Percentiles rank a stretch among this genome's conserved stretches.
These are phyloP conservation scores for Saccharomyces pastorianus DNA, from an alignment of 1,139 yeast species.

Conservation along the genomic window DNA sequence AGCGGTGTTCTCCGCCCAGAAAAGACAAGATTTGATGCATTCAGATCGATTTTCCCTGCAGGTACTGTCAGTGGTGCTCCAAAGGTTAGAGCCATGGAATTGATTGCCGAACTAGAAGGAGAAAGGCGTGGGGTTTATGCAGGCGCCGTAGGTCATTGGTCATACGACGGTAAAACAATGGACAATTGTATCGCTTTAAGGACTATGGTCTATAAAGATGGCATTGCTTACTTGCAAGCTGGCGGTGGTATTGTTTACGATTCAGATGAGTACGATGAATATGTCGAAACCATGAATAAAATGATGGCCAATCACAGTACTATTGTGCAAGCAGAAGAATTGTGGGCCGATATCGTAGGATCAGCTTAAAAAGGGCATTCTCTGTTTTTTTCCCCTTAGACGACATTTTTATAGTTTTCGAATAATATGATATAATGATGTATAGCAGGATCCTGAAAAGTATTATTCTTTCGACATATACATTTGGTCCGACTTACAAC, in stretches of 20 bases:
- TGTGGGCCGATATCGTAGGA: conserved; percentile 46
- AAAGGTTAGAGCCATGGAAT: conserved; percentile 91
- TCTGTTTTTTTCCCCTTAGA: neutral
- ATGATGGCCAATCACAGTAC: conserved; percentile 91
- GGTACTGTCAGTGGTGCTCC: conserved; percentile 99
- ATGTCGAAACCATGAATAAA: conserved; percentile 92
- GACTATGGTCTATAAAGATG: conserved; percentile 92
- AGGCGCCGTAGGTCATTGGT: conserved; percentile 99
- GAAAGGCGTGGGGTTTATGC: conserved; percentile 96
- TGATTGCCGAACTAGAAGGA: conserved; percentile 78
- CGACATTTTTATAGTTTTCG: neutral
- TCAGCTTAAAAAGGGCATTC: conserved; percentile 7
- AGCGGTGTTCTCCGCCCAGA: conserved; percentile 80
- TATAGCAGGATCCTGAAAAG: neutral
- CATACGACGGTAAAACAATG: conserved; percentile 86
- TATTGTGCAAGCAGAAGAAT: conserved; percentile 78
- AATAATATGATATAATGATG: neutral
- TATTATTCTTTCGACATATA: too few species aligned
- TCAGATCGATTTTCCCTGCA: conserved; percentile 95
- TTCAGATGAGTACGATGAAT: conserved; percentile 92
- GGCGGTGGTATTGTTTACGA: conserved; percentile 98
- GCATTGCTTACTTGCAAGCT: conserved; percentile 87
- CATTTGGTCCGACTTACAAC: too few species aligned
- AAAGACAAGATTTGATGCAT: conserved; percentile 89
- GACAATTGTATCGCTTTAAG: conserved; percentile 95